Percentiles rank a stretch among this genome's conserved stretches.
Conservation (phyloP, 108 stramenopile genomes). For the Skeletonema potamos region DNA sequence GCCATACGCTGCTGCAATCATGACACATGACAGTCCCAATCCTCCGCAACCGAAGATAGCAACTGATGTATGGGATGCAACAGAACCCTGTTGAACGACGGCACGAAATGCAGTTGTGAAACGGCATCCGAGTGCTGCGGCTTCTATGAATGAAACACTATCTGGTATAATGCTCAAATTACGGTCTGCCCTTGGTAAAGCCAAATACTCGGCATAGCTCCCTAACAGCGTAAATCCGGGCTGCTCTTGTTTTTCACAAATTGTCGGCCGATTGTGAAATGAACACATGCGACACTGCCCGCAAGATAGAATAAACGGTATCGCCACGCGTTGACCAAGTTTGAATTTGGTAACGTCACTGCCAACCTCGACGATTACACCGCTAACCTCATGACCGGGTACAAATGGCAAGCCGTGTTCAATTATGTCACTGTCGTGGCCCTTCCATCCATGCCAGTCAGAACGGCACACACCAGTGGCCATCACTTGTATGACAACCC, state of each 20-base stretch:
- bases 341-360: conserved; percentile 17
- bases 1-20: conserved; percentile 58
- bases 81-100: conserved; percentile 66
- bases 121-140: conserved; percentile 83
- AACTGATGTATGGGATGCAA: conserved; percentile 19
- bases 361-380: conserved; percentile 65
- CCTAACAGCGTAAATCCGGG: conserved; percentile 76
- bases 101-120: conserved; percentile 83
- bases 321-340: conserved; percentile 68
- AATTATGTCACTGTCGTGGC: conserved; percentile 70
- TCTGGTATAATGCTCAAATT: conserved; percentile 58
- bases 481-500: conserved; percentile 66
- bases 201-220: conserved; percentile 73
- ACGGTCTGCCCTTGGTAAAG: conserved; percentile 62
- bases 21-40: conserved; percentile 73
- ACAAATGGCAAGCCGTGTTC: conserved; percentile 67
- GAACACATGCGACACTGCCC: conserved; percentile 60
- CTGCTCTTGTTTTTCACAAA: conserved; percentile 69
- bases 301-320: conserved; percentile 79
- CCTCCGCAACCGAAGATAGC: conserved; percentile 79
- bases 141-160: conserved; percentile 66
- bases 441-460: conserved; percentile 87
- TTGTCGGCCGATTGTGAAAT: conserved; percentile 45
- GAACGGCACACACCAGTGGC: conserved; percentile 80
- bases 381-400: conserved; percentile 81